These are phyloP conservation scores for Cytospora paraplurivora DNA, from an alignment of 2,329 filamentous ascomycete genomes.

Conservation along the genomic window DNA sequence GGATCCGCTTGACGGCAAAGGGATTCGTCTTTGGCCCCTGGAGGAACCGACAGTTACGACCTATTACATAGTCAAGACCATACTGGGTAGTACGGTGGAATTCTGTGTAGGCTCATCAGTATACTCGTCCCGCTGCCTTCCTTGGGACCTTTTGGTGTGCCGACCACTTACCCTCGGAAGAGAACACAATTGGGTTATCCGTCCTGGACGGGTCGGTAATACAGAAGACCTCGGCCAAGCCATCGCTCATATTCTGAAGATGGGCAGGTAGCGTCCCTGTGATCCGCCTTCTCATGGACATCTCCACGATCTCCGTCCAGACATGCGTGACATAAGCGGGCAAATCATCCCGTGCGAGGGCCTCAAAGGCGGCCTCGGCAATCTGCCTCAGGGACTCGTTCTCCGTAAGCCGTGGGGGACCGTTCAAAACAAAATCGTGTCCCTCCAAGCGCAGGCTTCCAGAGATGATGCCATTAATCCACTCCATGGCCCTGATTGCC, in stretches of 20 bases:
- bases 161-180: conserved; percentile 63
- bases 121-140: neutral
- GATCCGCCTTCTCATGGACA: conserved; percentile 68
- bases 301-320: conserved; percentile 69
- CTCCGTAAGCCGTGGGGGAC: conserved; percentile 50
- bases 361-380: conserved; percentile 64
- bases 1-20: conserved; percentile 62
- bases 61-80: conserved; percentile 62
- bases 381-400: conserved; percentile 64
- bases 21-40: conserved; percentile 73
- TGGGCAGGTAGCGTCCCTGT: conserved; percentile 66
- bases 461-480: conserved; percentile 68
- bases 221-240: conserved; percentile 76
- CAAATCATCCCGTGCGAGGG: conserved; percentile 66
- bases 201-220: conserved; percentile 71
- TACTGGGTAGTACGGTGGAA: conserved; percentile 39
- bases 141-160: neutral
- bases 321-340: conserved; percentile 71
- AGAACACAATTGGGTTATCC: conserved; percentile 78
- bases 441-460: conserved; percentile 59
- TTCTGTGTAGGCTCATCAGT: conserved; percentile 47
- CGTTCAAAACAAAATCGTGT: conserved; percentile 55
- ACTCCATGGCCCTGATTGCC: conserved; percentile 69
- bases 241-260: conserved; percentile 70
- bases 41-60: conserved; percentile 76